phyloP scores from a whole-genome alignment of 345 rosid species.

The Citrus australasica region DNA sequence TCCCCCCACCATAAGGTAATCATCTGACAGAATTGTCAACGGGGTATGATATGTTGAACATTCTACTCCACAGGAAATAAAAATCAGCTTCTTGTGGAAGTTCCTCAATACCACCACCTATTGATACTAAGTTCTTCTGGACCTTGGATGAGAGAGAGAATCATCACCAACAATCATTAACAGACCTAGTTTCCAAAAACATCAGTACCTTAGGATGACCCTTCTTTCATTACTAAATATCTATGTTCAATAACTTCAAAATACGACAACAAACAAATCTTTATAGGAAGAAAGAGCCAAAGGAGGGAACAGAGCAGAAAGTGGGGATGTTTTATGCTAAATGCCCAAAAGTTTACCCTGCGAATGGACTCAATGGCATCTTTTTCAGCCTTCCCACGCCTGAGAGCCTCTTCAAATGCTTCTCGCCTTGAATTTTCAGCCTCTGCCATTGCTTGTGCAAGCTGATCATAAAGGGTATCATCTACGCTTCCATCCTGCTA shows the following conservation, averaged over 20 bases:
- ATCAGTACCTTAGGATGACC: neutral
- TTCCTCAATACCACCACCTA: neutral
- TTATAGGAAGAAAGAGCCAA: neutral
- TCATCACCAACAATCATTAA: neutral
- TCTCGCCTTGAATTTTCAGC: slow-evolving; percentile 57
- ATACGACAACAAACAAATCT: neutral
- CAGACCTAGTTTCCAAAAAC: neutral
- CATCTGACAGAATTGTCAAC: no score
- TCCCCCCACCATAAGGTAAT: neutral
- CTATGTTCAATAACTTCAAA: neutral
- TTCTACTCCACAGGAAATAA: no score
- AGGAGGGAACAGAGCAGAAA: neutral
- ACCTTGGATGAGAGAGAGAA: neutral
- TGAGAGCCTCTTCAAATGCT: slow-evolving; percentile 56
- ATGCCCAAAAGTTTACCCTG: slow-evolving; percentile 40
- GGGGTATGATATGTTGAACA: no score
- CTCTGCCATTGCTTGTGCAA: slow-evolving; percentile 50
- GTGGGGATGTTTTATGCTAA: neutral
- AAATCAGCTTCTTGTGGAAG: no score
- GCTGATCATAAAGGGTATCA: slow-evolving; percentile 47
- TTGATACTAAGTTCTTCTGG: neutral
- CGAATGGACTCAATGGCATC: slow-evolving; percentile 62
- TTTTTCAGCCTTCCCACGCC: slow-evolving; percentile 67
- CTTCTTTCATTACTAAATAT: neutral
- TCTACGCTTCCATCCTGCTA: slow-evolving; percentile 58